Percentiles rank a stretch among this genome's conserved stretches.
phyloP scores from a whole-genome alignment of 768 basidiomycete species.

The Tulasnella sp. region DNA sequence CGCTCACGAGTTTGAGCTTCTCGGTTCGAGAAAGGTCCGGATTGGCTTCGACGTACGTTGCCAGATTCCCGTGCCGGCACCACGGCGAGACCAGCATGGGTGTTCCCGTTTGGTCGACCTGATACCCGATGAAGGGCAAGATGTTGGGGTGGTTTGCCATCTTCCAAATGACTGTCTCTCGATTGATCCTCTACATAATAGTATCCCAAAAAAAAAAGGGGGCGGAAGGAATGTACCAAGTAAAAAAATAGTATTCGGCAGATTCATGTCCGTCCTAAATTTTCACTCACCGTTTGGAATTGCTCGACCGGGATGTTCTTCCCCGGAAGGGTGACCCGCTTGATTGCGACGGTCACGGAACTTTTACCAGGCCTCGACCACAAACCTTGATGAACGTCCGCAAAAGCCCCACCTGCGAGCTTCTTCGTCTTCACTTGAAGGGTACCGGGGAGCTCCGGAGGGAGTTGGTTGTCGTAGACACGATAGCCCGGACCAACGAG shows the following conservation, averaged over 20 bases:
- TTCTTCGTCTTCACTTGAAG: too few relatives aligned
- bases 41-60: not conserved
- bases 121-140: not conserved
- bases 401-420: too few relatives aligned
- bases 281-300: not conserved
- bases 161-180: not conserved
- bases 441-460: too few relatives aligned
- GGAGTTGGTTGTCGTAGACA: too few relatives aligned
- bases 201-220: too few relatives aligned
- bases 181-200: not conserved
- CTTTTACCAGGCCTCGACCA: not conserved
- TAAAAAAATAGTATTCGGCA: not conserved
- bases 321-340: not conserved
- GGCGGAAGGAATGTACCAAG: too few relatives aligned
- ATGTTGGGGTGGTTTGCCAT: not conserved
- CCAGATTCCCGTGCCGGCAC: not conserved
- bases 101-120: not conserved
- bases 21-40: not conserved
- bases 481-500: too few relatives aligned
- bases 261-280: accelerated
- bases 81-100: not conserved
- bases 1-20: not conserved
- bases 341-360: not conserved
- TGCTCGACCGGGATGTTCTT: not conserved
- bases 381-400: not conserved